phyloP scores from a whole-genome alignment of 305 asterid genomes.

The Striga hermonthica region DNA sequence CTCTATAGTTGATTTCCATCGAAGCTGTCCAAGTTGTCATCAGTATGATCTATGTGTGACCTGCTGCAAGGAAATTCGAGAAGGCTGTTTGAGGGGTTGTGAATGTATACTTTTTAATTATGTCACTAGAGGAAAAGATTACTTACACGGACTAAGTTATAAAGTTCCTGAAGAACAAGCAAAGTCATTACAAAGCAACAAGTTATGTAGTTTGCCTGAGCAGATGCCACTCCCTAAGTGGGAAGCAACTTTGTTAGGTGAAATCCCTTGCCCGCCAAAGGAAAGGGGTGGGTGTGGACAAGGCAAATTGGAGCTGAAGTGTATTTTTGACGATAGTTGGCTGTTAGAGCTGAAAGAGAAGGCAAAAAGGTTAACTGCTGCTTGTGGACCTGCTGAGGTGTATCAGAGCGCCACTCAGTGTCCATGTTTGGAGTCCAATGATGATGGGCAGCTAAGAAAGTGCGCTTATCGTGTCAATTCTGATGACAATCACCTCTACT shows the following conservation, averaged over 20 bases:
- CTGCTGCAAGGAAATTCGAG: slow-evolving; percentile 59
- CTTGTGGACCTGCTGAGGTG: slow-evolving; percentile 25
- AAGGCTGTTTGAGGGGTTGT: slow-evolving; percentile 42
- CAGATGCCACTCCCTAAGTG: slow-evolving; percentile 41
- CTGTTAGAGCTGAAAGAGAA: slow-evolving; percentile 39
- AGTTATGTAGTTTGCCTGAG: slow-evolving; percentile 28
- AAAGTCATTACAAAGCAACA: slow-evolving; percentile 4
- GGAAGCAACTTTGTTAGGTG: slow-evolving; percentile 43
- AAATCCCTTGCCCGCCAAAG: slow-evolving; percentile 56
- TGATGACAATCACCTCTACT: slow-evolving; percentile 50
- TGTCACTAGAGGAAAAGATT: slow-evolving; percentile 9
- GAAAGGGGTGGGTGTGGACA: slow-evolving; percentile 55
- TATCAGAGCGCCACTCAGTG: slow-evolving; percentile 32
- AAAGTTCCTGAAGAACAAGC: neutral
- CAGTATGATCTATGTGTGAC: slow-evolving; percentile 60
- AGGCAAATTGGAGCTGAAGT: slow-evolving; percentile 41
- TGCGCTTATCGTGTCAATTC: slow-evolving; percentile 43
- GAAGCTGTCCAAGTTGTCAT: slow-evolving; percentile 54
- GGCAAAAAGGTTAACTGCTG: slow-evolving; percentile 33
- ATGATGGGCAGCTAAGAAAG: slow-evolving; percentile 33
- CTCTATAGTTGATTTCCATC: slow-evolving; percentile 56
- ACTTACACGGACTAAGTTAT: slow-evolving; percentile 32
- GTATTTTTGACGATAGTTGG: slow-evolving; percentile 43
- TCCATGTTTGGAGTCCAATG: slow-evolving; percentile 36
- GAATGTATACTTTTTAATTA: slow-evolving; percentile 16